Evolutionary conservation across 2,329 filamentous ascomycete genomes (phyloP).

Genomic region (Nigrospora osmanthi): DNA sequence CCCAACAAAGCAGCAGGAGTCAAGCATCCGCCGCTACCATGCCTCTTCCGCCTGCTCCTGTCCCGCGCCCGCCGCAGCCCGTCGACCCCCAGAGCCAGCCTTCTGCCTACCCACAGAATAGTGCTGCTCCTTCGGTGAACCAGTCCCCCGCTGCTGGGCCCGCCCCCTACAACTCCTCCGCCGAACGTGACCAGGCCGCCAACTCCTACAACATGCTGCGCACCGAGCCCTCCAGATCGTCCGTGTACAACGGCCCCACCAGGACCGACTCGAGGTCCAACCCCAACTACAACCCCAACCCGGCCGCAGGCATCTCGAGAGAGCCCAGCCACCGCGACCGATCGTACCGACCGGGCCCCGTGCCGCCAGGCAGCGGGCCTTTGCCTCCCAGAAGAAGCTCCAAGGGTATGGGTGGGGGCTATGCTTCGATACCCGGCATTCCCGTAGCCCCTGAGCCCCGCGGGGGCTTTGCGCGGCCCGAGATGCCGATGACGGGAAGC

Average conservation of each 20-base stretch:
- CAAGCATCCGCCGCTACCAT: too few species aligned
- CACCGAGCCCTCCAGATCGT: conserved; percentile 50
- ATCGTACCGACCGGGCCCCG: conserved; percentile 51
- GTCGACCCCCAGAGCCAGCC: conserved; percentile 9
- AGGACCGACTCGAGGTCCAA: conserved; percentile 58
- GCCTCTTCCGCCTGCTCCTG: too few species aligned
- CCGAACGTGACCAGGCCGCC: conserved; percentile 24
- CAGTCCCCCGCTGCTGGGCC: conserved; percentile 12
- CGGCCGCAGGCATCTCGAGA: conserved; percentile 44
- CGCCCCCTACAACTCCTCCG: conserved; percentile 16
- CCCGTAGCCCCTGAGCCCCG: conserved; percentile 23
- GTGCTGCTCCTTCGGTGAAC: too few species aligned
- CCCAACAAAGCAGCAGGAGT: neutral
- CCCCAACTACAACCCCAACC: conserved; percentile 46
- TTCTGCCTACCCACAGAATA: conserved; percentile 12
- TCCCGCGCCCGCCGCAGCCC: neutral
- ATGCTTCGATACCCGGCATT: conserved; percentile 35
- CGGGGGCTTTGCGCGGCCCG: conserved; percentile 20
- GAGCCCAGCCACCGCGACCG: conserved; percentile 64
- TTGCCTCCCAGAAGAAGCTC: conserved; percentile 72
- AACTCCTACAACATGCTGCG: conserved; percentile 36
- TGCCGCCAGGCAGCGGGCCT: conserved; percentile 47
- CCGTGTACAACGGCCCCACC: conserved; percentile 44
- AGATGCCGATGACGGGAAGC: conserved; percentile 41
- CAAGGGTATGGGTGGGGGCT: conserved; percentile 56